A percentile compares a stretch with the other conserved stretches of the same genome.
Conservation (phyloP, 2,329 filamentous ascomycete species). For the Didymella glomerata region DNA sequence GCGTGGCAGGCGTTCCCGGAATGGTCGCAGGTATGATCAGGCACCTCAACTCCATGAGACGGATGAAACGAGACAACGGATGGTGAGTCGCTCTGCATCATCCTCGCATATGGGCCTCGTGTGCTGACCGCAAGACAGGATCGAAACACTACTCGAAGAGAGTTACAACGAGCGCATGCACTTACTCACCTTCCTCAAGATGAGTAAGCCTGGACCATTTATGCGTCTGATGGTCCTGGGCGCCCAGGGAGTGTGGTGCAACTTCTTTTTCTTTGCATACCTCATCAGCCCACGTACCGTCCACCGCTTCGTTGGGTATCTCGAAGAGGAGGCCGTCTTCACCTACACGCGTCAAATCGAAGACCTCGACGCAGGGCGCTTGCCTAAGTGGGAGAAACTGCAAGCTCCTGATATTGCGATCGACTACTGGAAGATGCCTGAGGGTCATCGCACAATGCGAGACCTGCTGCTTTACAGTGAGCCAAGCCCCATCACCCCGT, state of each 20-base stretch:
- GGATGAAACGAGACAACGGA: slow-evolving; percentile 91
- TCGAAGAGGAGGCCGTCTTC: slow-evolving; percentile 96
- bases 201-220: slow-evolving; percentile 84
- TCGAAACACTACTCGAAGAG: slow-evolving; percentile 89
- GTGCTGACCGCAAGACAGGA: slow-evolving; percentile 62
- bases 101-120: neutral
- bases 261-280: slow-evolving; percentile 88
- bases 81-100: slow-evolving; percentile 60
- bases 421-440: slow-evolving; percentile 93
- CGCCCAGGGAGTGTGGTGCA: slow-evolving; percentile 97
- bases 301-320: slow-evolving; percentile 94
- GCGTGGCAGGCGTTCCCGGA: slow-evolving; percentile 91
- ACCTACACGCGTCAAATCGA: slow-evolving; percentile 91
- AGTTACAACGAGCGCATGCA: slow-evolving; percentile 96
- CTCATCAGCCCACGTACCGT: slow-evolving; percentile 85
- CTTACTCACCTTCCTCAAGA: slow-evolving; percentile 89
- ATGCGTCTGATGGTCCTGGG: slow-evolving; percentile 90
- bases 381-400: slow-evolving; percentile 83
- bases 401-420: slow-evolving; percentile 87
- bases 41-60: slow-evolving; percentile 82
- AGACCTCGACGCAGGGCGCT: slow-evolving; percentile 83
- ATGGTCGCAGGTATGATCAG: slow-evolving; percentile 97
- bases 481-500: slow-evolving; percentile 40
- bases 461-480: slow-evolving; percentile 86
- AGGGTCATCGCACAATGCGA: slow-evolving; percentile 80